Evolutionary conservation across 2,329 filamentous ascomycete genomes (phyloP), one percentile per base, ranked within the genome.

Genomic region (Ceratocystis destructans): DNA sequence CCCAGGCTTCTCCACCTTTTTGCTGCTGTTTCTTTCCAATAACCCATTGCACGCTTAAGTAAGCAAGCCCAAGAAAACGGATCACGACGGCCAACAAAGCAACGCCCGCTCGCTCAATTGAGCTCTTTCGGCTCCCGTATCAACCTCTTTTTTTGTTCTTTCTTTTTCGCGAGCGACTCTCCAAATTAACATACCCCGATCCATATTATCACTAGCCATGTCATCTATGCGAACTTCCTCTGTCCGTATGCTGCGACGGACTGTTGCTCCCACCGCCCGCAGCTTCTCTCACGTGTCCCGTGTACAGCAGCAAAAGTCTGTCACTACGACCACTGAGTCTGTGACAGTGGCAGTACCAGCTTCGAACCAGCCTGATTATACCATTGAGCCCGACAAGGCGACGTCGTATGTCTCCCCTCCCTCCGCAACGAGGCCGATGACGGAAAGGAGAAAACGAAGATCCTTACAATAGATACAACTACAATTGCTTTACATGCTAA

Each of bases 361-460:
- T 70, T 69, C 69, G 55, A 89, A 94, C 75, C 82, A 88, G 72
- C 90, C 90, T 69, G 87, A 96, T 74, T 96, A 95, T 75, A 82
- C 83, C 70, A 87, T 87, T 55, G 86, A 86, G 63, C 82, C 89
- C 72, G 93, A 97, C 77, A 92, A 91, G 77, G 89, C 89, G 69
- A 95, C 90, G 70, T 96, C 92, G 92, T 96, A 83, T 71, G 76
- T 48, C 22, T 25, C 25, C 46, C 45, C 31, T 2, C 41, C 10
- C 50, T 55, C 50, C 12, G 1, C 37, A 41, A 12, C 3, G 10
- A 41, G 12, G 10, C 10, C 37, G 37, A 41, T 4, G 37, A 41
- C 12, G 37, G 37, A 12, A 12, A 12, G 12, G 37, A 41, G 37
- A 12, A 37, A 41, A 41, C 37, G 37, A 41, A 41, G 10, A 41